Conservation (phyloP, 352 stramenopile genomes). For the Saprolegnia diclina region DNA sequence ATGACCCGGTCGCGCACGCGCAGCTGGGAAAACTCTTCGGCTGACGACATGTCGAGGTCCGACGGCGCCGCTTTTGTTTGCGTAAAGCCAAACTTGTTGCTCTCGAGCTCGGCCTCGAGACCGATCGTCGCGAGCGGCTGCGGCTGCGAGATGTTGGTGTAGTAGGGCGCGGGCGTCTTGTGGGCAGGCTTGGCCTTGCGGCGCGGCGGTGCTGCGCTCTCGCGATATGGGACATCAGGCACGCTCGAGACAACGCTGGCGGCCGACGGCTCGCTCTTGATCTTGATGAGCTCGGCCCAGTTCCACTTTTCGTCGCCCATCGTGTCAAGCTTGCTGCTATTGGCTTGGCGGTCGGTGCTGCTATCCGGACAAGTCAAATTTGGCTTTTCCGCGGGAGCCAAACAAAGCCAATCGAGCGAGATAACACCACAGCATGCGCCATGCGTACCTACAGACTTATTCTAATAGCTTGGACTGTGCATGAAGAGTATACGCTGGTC, state of each 20-base stretch:
- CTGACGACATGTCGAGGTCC: neutral
- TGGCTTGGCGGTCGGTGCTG: neutral
- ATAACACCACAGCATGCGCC: no score
- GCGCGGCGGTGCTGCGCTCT: neutral
- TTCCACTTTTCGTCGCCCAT: constrained; percentile 20
- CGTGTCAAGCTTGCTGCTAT: neutral
- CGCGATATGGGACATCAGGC: no score
- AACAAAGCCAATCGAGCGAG: neutral
- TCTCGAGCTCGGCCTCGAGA: neutral
- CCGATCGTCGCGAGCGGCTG: neutral
- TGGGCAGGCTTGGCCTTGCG: neutral
- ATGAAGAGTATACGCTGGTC: no score
- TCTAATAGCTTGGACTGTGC: no score
- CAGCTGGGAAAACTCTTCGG: constrained; percentile 53
- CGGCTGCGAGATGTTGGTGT: constrained; percentile 10
- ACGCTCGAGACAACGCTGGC: neutral
- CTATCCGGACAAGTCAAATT: constrained; percentile 14
- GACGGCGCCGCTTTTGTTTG: neutral
- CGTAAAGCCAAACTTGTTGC: constrained; percentile 8
- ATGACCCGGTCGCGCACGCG: constrained; percentile 54
- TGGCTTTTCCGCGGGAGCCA: neutral
- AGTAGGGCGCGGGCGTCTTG: neutral
- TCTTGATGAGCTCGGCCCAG: constrained; percentile 19
- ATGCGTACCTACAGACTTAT: no score
- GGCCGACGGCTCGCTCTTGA: constrained; percentile 8